Percentiles rank a stretch among this genome's conserved stretches.
These are phyloP conservation scores for Jatropha curcas DNA, from an alignment of 345 rosid genomes.

Conservation along the genomic window DNA sequence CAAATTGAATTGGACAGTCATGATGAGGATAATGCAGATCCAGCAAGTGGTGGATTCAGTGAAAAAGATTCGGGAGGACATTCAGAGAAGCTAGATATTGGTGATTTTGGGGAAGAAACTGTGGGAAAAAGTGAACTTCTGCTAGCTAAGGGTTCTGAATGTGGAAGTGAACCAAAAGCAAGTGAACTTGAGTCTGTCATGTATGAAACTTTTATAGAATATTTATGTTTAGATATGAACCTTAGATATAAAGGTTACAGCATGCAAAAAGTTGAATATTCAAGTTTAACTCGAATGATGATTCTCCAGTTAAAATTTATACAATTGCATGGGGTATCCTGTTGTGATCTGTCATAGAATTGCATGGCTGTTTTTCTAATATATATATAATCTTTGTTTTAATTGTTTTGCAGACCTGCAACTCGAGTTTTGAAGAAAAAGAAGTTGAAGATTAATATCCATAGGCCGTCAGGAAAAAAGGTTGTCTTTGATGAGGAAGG, in stretches of 20 bases:
- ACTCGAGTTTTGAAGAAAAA: conserved; percentile 77
- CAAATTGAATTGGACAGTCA: conserved; percentile 39
- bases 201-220: conserved; percentile 39
- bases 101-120: conserved; percentile 34
- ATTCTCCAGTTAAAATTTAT: background rate
- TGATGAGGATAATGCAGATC: conserved; percentile 31
- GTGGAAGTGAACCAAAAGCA: conserved; percentile 40
- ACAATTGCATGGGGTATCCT: background rate
- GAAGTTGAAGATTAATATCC: conserved; percentile 78
- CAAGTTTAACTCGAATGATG: background rate
- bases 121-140: conserved; percentile 34
- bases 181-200: conserved; percentile 37
- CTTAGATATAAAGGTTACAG: background rate
- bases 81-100: conserved; percentile 12
- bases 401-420: conserved; percentile 49
- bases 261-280: background rate
- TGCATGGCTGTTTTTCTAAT: background rate
- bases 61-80: conserved; percentile 10
- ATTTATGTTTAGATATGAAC: background rate
- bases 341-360: background rate
- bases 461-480: conserved; percentile 78
- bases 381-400: background rate
- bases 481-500: conserved; percentile 87
- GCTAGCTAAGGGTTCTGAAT: conserved; percentile 34
- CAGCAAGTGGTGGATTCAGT: conserved; percentile 34